These are phyloP conservation scores for Hypoxylon sp. DNA, from an alignment of 2,329 filamentous ascomycete species.

Conservation along the genomic window DNA sequence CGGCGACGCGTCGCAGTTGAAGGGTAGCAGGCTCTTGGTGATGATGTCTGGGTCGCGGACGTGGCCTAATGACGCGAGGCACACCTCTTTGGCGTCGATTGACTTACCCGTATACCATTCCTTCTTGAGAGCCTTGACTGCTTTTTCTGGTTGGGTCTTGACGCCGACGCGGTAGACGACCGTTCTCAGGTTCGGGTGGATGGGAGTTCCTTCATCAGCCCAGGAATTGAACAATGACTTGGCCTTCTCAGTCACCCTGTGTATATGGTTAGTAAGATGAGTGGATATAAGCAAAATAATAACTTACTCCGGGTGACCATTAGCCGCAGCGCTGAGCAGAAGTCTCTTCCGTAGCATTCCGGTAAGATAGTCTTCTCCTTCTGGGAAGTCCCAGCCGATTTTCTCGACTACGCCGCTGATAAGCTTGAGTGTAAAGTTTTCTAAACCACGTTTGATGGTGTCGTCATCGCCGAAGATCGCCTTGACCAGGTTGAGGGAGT, in stretches of 20 bases:
- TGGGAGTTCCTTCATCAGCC: slow-evolving; percentile 72
- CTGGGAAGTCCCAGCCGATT: slow-evolving; percentile 86
- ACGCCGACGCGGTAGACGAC: slow-evolving; percentile 85
- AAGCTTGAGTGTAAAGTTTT: slow-evolving; percentile 82
- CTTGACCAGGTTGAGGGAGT: slow-evolving; percentile 80
- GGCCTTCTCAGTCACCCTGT: slow-evolving; percentile 77
- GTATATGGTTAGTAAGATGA: slow-evolving; percentile 38
- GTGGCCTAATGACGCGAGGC: slow-evolving; percentile 79
- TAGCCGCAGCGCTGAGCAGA: slow-evolving; percentile 78
- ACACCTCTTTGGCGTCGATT: slow-evolving; percentile 91
- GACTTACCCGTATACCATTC: slow-evolving; percentile 87
- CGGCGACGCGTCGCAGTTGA: slow-evolving; percentile 77
- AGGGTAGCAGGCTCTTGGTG: slow-evolving; percentile 73
- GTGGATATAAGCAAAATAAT: slow-evolving; percentile 16
- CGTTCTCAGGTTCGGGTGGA: slow-evolving; percentile 84
- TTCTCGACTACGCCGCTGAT: slow-evolving; percentile 79
- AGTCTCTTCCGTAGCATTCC: slow-evolving; percentile 86
- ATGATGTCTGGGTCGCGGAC: slow-evolving; percentile 77
- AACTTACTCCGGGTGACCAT: slow-evolving; percentile 78
- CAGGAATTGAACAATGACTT: slow-evolving; percentile 84
- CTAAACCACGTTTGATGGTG: slow-evolving; percentile 76
- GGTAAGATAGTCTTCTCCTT: slow-evolving; percentile 82
- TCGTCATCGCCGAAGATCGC: slow-evolving; percentile 86
- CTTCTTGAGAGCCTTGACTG: slow-evolving; percentile 81
- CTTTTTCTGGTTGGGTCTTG: slow-evolving; percentile 73